Conservation (phyloP, 345 rosid species). For the Gossypium australe region DNA sequence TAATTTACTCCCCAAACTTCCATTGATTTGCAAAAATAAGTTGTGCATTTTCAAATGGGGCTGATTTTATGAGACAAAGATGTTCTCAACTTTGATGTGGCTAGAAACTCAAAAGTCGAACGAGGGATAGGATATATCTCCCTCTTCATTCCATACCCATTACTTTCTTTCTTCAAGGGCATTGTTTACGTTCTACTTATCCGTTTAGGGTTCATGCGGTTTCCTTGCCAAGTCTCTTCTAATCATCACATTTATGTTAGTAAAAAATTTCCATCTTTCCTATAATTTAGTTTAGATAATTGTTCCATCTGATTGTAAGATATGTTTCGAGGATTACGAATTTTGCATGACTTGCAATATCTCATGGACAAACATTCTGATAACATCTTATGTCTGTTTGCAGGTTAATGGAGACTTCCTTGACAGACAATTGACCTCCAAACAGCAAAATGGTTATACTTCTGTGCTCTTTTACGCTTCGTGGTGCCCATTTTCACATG, state of each 20-base stretch:
- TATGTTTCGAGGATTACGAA: neutral
- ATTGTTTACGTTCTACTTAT: neutral
- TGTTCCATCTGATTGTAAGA: neutral
- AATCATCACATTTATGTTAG: neutral
- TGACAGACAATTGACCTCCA: conserved; percentile 45
- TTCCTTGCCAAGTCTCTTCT: neutral
- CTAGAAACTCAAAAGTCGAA: neutral
- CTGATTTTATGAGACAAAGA: neutral
- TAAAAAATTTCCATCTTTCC: neutral
- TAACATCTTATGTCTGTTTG: conserved; percentile 5
- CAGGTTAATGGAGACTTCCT: conserved; percentile 72
- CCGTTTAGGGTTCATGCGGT: neutral
- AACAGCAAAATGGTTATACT: conserved; percentile 31
- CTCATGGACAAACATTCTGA: conserved; percentile 13
- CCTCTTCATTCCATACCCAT: neutral
- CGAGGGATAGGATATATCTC: neutral
- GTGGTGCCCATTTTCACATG: conserved; percentile 72
- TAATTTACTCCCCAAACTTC: neutral
- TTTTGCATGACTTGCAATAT: neutral
- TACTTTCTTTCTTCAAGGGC: neutral
- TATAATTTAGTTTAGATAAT: neutral
- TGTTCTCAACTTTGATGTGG: neutral
- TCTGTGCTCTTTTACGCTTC: conserved; percentile 80
- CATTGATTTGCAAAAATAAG: neutral
- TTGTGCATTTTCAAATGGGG: neutral